Evolutionary conservation across 2,329 filamentous ascomycete species (phyloP).

Genomic region (Diplodia mutila): DNA sequence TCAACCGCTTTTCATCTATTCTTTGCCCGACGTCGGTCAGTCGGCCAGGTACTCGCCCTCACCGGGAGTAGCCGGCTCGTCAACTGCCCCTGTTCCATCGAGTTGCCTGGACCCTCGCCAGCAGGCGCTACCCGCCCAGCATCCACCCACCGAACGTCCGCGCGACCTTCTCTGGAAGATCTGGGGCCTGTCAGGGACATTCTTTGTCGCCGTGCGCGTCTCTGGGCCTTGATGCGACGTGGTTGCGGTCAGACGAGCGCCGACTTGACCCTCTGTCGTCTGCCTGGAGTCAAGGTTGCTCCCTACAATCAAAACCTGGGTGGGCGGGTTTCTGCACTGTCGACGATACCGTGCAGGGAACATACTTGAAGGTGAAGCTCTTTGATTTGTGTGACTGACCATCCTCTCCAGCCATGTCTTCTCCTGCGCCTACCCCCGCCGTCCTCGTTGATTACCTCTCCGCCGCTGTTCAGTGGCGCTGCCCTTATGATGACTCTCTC

Average conservation of each 20-base stretch:
- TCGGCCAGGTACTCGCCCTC: slow-evolving; percentile 1
- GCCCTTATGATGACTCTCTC: neutral
- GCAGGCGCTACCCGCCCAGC: neutral
- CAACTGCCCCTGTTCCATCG: neutral
- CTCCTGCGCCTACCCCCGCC: neutral
- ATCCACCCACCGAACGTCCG: slow-evolving; percentile 3
- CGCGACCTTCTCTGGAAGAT: slow-evolving; percentile 1
- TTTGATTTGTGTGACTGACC: neutral
- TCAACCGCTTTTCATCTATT: neutral
- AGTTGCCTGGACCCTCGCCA: slow-evolving; percentile 5
- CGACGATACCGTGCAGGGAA: neutral
- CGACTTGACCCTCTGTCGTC: neutral
- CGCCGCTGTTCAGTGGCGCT: neutral
- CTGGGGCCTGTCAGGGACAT: slow-evolving; percentile 1
- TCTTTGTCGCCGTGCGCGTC: neutral
- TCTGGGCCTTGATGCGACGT: slow-evolving; percentile 1
- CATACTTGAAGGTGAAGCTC: neutral
- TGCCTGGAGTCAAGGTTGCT: slow-evolving; percentile 3
- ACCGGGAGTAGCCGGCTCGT: slow-evolving; percentile 7
- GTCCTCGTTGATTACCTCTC: neutral
- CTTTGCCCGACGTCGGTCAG: neutral
- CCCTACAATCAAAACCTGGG: neutral
- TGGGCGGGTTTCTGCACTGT: neutral
- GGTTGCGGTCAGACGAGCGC: neutral
- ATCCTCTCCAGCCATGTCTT: neutral